phyloP scores from a whole-genome alignment of 2,329 filamentous ascomycete genomes.

The Lasiodiplodia gonubiensis region DNA sequence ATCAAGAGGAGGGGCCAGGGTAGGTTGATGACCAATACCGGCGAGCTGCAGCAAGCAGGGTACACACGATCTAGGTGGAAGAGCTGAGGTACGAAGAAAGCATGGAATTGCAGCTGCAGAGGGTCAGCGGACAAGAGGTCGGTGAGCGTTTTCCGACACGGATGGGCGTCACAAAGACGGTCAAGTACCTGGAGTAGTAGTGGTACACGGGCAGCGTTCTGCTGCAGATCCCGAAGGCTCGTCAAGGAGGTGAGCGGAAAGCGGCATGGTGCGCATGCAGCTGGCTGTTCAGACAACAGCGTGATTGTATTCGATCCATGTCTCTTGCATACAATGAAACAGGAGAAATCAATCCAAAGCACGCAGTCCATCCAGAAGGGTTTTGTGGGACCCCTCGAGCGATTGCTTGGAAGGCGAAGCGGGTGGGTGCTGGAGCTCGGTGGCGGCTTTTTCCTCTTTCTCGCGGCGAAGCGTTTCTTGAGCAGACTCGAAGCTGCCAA shows the following conservation, averaged over 20 bases:
- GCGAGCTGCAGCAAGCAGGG: neutral
- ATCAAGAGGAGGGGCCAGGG: neutral
- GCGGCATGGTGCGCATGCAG: neutral
- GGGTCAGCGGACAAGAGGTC: neutral
- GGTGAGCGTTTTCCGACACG: neutral
- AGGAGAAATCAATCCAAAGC: constrained; percentile 32
- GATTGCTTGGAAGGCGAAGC: constrained; percentile 30
- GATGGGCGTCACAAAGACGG: neutral
- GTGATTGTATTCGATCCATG: neutral
- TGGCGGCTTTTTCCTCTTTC: constrained; percentile 32
- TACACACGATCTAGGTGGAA: neutral
- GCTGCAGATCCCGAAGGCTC: neutral
- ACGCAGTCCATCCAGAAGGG: constrained; percentile 40
- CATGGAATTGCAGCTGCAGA: neutral
- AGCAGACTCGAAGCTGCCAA: constrained; percentile 45
- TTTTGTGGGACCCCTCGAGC: constrained; percentile 36
- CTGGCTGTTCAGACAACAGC: neutral
- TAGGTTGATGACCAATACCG: neutral
- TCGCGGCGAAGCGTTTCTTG: constrained; percentile 39
- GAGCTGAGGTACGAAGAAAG: neutral
- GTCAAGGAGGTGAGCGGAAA: neutral
- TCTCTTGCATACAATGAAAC: neutral
- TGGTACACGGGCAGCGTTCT: neutral
- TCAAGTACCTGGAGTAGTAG: neutral
- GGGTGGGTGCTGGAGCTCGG: constrained; percentile 28